Evolutionary conservation across 805 yeast genomes (phyloP).

Genomic region (Saturnispora diversa): DNA sequence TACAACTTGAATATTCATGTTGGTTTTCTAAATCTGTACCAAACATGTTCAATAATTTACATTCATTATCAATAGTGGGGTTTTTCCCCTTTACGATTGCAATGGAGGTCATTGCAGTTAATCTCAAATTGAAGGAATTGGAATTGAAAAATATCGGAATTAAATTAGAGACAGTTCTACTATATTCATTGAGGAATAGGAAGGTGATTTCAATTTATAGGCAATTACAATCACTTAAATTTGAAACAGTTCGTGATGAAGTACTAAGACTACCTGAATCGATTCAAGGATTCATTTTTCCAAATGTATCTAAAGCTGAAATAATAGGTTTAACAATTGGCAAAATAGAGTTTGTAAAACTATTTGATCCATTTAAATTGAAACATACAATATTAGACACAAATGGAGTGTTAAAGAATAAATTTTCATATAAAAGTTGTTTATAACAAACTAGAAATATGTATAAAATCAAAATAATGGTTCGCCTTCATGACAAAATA

Average conservation of each 20-base stretch:
- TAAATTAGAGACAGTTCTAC: neutral
- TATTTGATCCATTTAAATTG: neutral
- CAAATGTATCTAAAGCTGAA: neutral
- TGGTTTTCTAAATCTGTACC: neutral
- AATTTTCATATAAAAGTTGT: too few species aligned
- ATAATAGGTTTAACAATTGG: neutral
- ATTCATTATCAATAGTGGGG: neutral
- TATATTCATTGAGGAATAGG: neutral
- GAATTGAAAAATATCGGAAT: neutral
- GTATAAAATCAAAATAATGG: too few species aligned
- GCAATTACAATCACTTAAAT: neutral
- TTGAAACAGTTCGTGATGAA: neutral
- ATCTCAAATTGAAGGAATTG: neutral
- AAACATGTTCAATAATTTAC: neutral
- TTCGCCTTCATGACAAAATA: too few species aligned
- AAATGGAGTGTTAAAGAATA: too few species aligned
- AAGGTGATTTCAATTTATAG: neutral
- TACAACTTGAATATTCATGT: neutral
- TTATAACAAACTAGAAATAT: too few species aligned
- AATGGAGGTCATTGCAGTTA: neutral
- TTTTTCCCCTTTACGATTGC: slow-evolving; percentile 1
- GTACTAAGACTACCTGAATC: neutral
- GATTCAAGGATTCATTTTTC: neutral
- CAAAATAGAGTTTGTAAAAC: neutral
- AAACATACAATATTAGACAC: too few species aligned